Evolutionary conservation across 257 asterid genomes (phyloP), one percentile per base, ranked within the genome.

Genomic region (Solanum piurae): DNA sequence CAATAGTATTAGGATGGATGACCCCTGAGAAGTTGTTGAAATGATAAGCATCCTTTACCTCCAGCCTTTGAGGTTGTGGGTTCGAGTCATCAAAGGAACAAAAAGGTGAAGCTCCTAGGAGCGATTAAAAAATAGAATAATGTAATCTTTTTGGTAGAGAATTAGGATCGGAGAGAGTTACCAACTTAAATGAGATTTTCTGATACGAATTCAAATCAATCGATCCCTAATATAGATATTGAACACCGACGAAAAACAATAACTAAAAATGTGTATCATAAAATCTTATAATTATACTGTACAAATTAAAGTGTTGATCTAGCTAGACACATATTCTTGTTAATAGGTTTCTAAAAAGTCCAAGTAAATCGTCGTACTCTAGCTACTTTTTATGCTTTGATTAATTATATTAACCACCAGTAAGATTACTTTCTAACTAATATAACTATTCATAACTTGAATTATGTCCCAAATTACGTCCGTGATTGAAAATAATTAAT

Each of bases 221-320:
- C 9, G 9, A 52, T 6, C 9, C 21, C 23, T 16, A 52, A 52
- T 52, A 52, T 6, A 16, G 0, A 52, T 16, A 52, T 52, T 52
- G 21, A 52, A 2, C 60, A 52, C 0, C 4, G 1, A 10, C 0
- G 0, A 6, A 2, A 12, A 10, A 42, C 23, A 2, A 16, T 1
- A 16, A 52, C 62, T 52, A 52, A 6, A 52, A 52, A 52, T 52
- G 62, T 52, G 62, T 52, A 52, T 52, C 62, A 52, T 52, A 52
- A 16, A 1, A 66, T 66, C 9, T 66, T 27, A 2, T 25, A 49
- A 8, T 60, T 27, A 66, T 66, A 66, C 10, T 5, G 4, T 66
- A 66, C 74, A 66, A 1, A 62, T 58, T 58, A 21, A 64, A 64
- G 74, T 66, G 36, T 6, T 27, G 74, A 66, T 66, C 36, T 66